Evolutionary conservation across 148 eudicot species (phyloP).

Genomic region (Silene latifolia): DNA sequence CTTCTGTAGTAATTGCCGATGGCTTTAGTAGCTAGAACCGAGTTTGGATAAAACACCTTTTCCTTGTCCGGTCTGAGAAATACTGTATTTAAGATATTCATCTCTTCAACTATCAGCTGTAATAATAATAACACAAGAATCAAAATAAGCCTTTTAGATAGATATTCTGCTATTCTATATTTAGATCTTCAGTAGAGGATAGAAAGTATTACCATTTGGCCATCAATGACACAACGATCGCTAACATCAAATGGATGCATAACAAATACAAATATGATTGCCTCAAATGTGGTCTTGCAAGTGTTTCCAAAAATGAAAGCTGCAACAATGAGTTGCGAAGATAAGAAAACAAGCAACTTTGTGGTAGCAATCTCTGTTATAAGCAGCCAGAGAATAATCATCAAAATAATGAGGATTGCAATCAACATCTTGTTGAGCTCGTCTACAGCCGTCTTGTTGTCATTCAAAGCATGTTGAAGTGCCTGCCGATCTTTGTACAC

Average conservation of each 20-base stretch:
- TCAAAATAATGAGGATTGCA: slow-evolving; percentile 39
- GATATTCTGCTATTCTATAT: neutral
- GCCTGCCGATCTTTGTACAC: slow-evolving; percentile 64
- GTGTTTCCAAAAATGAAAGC: slow-evolving; percentile 74
- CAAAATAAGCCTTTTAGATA: neutral
- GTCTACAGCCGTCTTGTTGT: slow-evolving; percentile 78
- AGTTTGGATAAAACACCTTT: slow-evolving; percentile 63
- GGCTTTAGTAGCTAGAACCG: slow-evolving; percentile 54
- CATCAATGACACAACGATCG: slow-evolving; percentile 69
- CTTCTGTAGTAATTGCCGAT: slow-evolving; percentile 70
- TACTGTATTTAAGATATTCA: slow-evolving; percentile 66
- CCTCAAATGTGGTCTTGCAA: slow-evolving; percentile 76
- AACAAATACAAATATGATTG: slow-evolving; percentile 69
- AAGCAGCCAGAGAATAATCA: slow-evolving; percentile 57
- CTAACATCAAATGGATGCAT: slow-evolving; percentile 87
- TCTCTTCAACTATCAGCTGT: slow-evolving; percentile 74
- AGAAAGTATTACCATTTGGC: slow-evolving; percentile 42
- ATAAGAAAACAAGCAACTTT: slow-evolving; percentile 56
- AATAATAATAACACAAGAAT: slow-evolving; percentile 8
- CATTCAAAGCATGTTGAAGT: slow-evolving; percentile 72
- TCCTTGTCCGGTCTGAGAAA: slow-evolving; percentile 55
- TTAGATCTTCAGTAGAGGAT: neutral
- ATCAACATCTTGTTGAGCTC: slow-evolving; percentile 58
- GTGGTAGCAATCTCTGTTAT: slow-evolving; percentile 52
- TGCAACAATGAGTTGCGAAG: slow-evolving; percentile 70